Evolutionary conservation across 2,329 filamentous ascomycete species (phyloP).

Genomic region (Exophiala spinifera): DNA sequence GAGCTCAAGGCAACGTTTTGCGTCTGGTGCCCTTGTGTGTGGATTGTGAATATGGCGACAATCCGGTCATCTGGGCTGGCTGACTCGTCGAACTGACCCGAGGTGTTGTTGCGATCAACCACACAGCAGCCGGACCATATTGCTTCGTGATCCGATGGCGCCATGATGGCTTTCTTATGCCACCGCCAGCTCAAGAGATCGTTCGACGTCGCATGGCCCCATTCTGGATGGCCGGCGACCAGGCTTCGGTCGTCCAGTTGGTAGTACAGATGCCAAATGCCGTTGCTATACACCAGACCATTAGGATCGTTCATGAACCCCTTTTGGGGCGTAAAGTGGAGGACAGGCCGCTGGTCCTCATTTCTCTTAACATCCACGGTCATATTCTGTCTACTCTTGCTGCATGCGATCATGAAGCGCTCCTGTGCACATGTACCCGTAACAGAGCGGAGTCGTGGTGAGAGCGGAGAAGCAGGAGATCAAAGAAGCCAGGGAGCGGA

Average conservation of each 20-base stretch:
- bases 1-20: slow-evolving; percentile 62
- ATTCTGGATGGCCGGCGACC: slow-evolving; percentile 29
- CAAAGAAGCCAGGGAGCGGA: too few species aligned
- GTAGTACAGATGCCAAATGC: slow-evolving; percentile 28
- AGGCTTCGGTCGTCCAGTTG: slow-evolving; percentile 29
- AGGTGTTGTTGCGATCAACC: slow-evolving; percentile 61
- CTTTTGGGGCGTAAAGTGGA: slow-evolving; percentile 19
- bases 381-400: not conserved
- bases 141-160: slow-evolving; percentile 52
- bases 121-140: slow-evolving; percentile 57
- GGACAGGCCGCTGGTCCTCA: slow-evolving; percentile 12
- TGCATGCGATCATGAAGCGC: too few species aligned
- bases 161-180: slow-evolving; percentile 61
- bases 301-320: slow-evolving; percentile 31
- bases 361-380: not conserved
- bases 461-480: too few species aligned
- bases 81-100: slow-evolving; percentile 60
- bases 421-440: not conserved
- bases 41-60: slow-evolving; percentile 58
- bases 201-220: slow-evolving; percentile 31
- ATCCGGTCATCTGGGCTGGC: slow-evolving; percentile 50
- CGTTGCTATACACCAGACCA: slow-evolving; percentile 27
- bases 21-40: slow-evolving; percentile 40
- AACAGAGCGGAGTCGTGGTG: too few species aligned
- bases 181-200: slow-evolving; percentile 21